Base-by-base conservation (phyloP, 139 green algal species). In the Monoraphidium neglectum region DNA sequence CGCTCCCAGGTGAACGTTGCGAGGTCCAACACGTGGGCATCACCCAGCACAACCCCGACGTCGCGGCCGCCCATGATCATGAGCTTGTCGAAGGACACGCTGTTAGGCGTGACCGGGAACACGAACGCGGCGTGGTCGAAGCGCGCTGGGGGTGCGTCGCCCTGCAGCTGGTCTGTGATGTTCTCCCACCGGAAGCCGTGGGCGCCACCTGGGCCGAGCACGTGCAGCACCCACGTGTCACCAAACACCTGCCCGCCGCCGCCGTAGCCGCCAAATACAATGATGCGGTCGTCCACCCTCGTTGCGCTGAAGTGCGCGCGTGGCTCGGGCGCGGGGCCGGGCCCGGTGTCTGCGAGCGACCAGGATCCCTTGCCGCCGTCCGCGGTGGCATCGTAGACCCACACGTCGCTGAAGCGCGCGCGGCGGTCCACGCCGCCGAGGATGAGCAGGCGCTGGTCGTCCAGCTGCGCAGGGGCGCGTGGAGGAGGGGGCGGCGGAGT, bases 61-160 rank as follows among this genome's bases (percentile, higher is more conserved):
- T 97, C 93, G 3, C 91, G 78, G 35, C 93, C 93, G 54, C 93
- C 93, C 80, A 93, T 89, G 43, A 97, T 88, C 32, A 95, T 56
- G 24, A 96, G 86, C 73, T 60, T 57, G 80, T 93, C 87, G 68
- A 83, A 91, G 10, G 85, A 84, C n/a, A 62, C 70, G 74, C 79
- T 91, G 85, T 94, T 92, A 69, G 86, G 79, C 8, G 77, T 84
- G 26, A 90, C 75, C n/a, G 90, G 87, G 64, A 77, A 83, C 47
- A 85, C 70, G 64, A 62, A 74, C 5, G 74, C 74, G 4, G 49
- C 84, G 81, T 96, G 90, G 84, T 94, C 90, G 57, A 97, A 96
- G 68, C 92, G 84, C 0, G 91, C 86, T 2, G 65, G 65, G 36
- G 90, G 88, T 16, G 35, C 54, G 8, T 64, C 81, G 59, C 80